Conservation (phyloP, 2,329 filamentous ascomycete species). For the Colletotrichum karsti region DNA sequence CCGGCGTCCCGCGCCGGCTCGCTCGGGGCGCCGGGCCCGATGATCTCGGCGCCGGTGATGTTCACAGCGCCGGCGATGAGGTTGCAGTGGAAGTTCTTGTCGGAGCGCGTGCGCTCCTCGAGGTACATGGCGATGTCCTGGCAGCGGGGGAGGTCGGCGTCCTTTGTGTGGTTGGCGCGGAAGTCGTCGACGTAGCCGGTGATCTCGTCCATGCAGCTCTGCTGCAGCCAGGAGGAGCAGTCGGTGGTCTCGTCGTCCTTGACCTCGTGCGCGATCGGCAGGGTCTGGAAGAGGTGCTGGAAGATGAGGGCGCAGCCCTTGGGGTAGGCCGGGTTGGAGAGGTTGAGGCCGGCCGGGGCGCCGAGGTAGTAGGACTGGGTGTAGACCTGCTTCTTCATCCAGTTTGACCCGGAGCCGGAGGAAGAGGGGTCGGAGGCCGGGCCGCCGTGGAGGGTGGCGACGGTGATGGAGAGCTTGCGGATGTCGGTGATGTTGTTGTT, state of each 20-base stretch:
- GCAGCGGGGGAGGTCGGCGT: constrained; percentile 13
- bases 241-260: constrained; percentile 21
- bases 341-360: constrained; percentile 17
- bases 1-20: neutral
- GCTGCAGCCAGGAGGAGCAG: constrained; percentile 27
- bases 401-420: neutral
- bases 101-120: constrained; percentile 23
- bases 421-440: neutral
- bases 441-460: neutral
- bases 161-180: constrained; percentile 12
- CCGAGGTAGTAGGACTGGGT: constrained; percentile 28
- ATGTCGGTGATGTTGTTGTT: constrained; percentile 23
- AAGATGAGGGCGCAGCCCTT: constrained; percentile 28
- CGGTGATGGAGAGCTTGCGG: constrained; percentile 24
- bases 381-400: constrained; percentile 27
- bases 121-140: constrained; percentile 26
- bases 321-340: constrained; percentile 4
- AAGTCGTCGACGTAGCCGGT: constrained; percentile 28
- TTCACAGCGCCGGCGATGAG: constrained; percentile 26
- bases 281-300: constrained; percentile 27
- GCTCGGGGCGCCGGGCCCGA: constrained; percentile 21
- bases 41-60: constrained; percentile 21
- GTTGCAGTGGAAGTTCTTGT: constrained; percentile 27
- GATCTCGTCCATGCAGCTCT: constrained; percentile 30
- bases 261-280: constrained; percentile 25